Evolutionary conservation across 345 rosid species (phyloP), one percentile per base, ranked within the genome.

Genomic region (Citrus medica): DNA sequence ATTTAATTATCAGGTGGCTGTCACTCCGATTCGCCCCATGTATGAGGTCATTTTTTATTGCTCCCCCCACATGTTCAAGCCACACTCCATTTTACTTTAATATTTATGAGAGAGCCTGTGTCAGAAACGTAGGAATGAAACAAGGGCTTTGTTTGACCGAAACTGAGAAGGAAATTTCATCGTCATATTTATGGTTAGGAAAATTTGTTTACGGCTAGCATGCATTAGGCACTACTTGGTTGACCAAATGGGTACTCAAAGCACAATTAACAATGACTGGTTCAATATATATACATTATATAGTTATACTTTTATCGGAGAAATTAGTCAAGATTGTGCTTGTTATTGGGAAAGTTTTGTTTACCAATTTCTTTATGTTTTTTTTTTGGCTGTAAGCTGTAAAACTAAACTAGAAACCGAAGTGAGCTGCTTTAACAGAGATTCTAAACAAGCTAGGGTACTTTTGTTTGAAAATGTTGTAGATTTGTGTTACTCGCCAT

Each of bases 81-180:
- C 88, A 75, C 83, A 78, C 79, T 17, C 9, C 21, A 25, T 53
- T 0, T 63, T 69, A 74, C 30, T 83, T 82, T 74, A 78, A 65
- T 56, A 3, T 13, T 71, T 13, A 71, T 74, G 75, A 13, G 17
- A 13, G 51, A 13, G 51, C 2, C 16, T 24, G 9, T 80, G 69
- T 71, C 86, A 83, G 69, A 76, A 75, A 81, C 74, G 76, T 59
- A 78, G 83, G 86, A 80, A 76, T 64, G 82, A 85, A 87, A 82
- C 83, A 58, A 76, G 72, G 69, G 74, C 33, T 78, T 77, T 73
- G 81, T 77, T 84, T 64, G 74, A 79, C 51, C 87, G 90, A 83
- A 66, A 87, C 78, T 78, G 78, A 9, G 74, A 51, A 82, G 81
- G 89, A 83, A 90, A 79, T 80, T 86, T 86, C 89, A 73, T 61